A percentile compares a stretch with the other conserved stretches of the same genome.
These are phyloP conservation scores for Gigaspora rosea DNA, from an alignment of 192 early-diverging fungal species.

Conservation along the genomic window DNA sequence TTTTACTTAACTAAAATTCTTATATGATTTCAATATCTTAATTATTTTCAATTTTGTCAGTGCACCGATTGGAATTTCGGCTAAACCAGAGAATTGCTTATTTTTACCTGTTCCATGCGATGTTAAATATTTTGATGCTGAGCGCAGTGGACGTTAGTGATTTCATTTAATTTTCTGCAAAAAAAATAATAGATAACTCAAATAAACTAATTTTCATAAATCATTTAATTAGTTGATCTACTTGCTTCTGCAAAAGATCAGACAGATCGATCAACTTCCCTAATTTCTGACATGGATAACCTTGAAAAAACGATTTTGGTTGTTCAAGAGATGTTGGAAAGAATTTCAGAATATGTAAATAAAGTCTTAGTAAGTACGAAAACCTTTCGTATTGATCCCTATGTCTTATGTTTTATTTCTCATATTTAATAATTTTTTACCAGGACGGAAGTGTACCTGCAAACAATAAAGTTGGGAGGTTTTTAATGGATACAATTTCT, in stretches of 20 bases:
- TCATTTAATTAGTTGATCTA: slow-evolving; percentile 58
- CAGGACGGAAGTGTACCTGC: slow-evolving; percentile 53
- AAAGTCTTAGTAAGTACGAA: slow-evolving; percentile 58
- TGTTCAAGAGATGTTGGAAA: slow-evolving; percentile 83
- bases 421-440: not conserved
- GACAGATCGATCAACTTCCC: slow-evolving; percentile 51
- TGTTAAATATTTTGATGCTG: slow-evolving; percentile 88
- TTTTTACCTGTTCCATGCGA: slow-evolving; percentile 88
- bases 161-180: not conserved
- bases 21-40: not conserved
- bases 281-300: slow-evolving; percentile 90
- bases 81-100: slow-evolving; percentile 80
- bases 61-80: slow-evolving; percentile 71
- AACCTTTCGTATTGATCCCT: not conserved
- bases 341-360: slow-evolving; percentile 80
- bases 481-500: slow-evolving; percentile 90
- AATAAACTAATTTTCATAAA: too few relatives aligned
- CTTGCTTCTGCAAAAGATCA: slow-evolving; percentile 63
- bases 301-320: slow-evolving; percentile 76
- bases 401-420: not conserved
- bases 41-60: slow-evolving; percentile 45
- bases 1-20: slow-evolving; percentile 19
- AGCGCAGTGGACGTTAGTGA: slow-evolving; percentile 75
- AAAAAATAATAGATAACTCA: too few relatives aligned
- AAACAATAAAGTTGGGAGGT: slow-evolving; percentile 85